These are phyloP conservation scores for Pestalotiopsis sp. DNA, from an alignment of 2,329 filamentous ascomycete species.

Conservation along the genomic window DNA sequence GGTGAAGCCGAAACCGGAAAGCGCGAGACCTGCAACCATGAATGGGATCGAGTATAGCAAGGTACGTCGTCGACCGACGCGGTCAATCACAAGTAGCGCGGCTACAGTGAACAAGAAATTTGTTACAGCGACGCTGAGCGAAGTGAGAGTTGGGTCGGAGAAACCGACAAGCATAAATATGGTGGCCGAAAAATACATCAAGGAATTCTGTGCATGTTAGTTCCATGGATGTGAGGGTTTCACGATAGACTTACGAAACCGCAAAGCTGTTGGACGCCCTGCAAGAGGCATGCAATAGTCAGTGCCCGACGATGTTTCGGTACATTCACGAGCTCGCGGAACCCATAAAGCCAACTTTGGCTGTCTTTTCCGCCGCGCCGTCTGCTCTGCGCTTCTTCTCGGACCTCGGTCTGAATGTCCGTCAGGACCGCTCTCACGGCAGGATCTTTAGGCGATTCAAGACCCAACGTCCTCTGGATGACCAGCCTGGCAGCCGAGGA, in stretches of 20 bases:
- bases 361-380: slow-evolving; percentile 35
- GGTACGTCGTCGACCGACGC: slow-evolving; percentile 76
- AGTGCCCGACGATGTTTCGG: slow-evolving; percentile 74
- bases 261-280: slow-evolving; percentile 86
- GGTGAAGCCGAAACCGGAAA: slow-evolving; percentile 74
- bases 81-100: slow-evolving; percentile 78
- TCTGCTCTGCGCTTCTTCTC: slow-evolving; percentile 65
- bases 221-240: background rate
- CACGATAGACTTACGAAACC: slow-evolving; percentile 56
- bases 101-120: slow-evolving; percentile 81
- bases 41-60: slow-evolving; percentile 82
- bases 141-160: slow-evolving; percentile 76
- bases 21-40: slow-evolving; percentile 74
- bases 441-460: slow-evolving; percentile 43
- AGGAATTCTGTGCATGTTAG: slow-evolving; percentile 63
- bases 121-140: slow-evolving; percentile 78
- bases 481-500: slow-evolving; percentile 66
- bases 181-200: slow-evolving; percentile 91
- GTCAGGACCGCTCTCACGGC: slow-evolving; percentile 64
- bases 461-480: slow-evolving; percentile 57
- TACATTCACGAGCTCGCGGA: slow-evolving; percentile 58
- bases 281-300: slow-evolving; percentile 82
- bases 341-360: slow-evolving; percentile 44
- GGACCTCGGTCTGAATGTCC: slow-evolving; percentile 74
- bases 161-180: slow-evolving; percentile 82